Evolutionary conservation across 441 rosid species (phyloP).

Genomic region (Iberis amara): DNA sequence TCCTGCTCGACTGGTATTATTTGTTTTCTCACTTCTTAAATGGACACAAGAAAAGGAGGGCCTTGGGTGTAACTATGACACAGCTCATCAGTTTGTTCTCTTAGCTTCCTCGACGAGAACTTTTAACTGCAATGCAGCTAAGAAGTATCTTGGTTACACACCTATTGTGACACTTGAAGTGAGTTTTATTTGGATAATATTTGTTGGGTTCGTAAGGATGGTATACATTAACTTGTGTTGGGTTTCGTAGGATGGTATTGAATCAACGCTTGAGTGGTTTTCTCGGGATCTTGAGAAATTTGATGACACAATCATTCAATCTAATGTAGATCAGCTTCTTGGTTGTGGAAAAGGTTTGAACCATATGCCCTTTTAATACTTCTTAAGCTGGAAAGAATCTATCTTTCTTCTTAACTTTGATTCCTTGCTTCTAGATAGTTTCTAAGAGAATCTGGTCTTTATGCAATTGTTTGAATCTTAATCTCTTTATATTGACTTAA

Average conservation of each 20-base stretch:
- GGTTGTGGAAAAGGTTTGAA: conserved; percentile 81
- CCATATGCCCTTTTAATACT: neutral
- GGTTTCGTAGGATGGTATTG: conserved; percentile 67
- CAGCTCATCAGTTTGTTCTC: conserved; percentile 45
- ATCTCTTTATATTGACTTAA: conserved; percentile 1
- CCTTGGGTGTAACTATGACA: conserved; percentile 36
- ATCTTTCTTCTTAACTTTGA: conserved; percentile 5
- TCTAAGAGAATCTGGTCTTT: neutral
- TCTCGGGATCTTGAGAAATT: conserved; percentile 48
- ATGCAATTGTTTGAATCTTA: neutral
- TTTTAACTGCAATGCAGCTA: conserved; percentile 76
- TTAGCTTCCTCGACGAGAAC: conserved; percentile 70
- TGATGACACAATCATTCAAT: conserved; percentile 37
- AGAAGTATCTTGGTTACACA: conserved; percentile 59
- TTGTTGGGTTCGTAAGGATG: too few species aligned
- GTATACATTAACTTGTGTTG: conserved; percentile 22
- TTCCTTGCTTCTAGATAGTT: conserved; percentile 7
- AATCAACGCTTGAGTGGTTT: conserved; percentile 58
- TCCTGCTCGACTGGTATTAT: conserved; percentile 47
- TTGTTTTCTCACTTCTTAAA: conserved; percentile 40
- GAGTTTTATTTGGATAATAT: conserved; percentile 30
- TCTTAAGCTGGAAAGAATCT: conserved; percentile 1
- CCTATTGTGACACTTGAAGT: conserved; percentile 66
- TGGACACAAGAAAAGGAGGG: conserved; percentile 50
- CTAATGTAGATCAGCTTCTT: conserved; percentile 69